Evolutionary conservation across 2,329 filamentous ascomycete species (phyloP), one percentile per base, ranked within the genome.

Genomic region (Mycogone perniciosa): DNA sequence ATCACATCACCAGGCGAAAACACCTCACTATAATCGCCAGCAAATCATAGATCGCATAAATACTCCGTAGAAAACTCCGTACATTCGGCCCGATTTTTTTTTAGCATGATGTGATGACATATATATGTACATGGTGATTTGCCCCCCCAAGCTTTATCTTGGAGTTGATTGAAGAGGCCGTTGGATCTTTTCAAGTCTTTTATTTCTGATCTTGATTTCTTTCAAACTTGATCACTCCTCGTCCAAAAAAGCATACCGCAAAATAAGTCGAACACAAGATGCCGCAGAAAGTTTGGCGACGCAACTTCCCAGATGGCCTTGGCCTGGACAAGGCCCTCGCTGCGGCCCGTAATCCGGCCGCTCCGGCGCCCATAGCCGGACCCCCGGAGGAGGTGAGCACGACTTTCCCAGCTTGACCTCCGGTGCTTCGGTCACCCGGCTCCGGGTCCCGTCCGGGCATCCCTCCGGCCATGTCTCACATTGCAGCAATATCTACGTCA

Each of bases 201-300:
- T 20, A 20, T 20, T 29, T 30, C 40, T 29, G 7, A 6, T 29
- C 7, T 43, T 42, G 8, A 6, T 11, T 4, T 43, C 2, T 20
- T 20, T 20, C 20, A 20, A 20, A 20, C 20, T 20, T 20, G 2
- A 20, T 3, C 20, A 20, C 20, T 20, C 20, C 20, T 20, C 20
- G 20, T 20, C 2, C 11, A 35, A 35, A 35, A 7, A 35, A 35
- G 11, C 33, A 35, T 35, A 35, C 7, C 2, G 7, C 33, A 11
- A 35, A 35, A 35, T 35, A 71, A 20, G 20, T 20, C 20, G 20
- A 20, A 20, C 77, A 33, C 74, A 52, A 69, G 60, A 56, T 77
- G 64, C n/a, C 59, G 37, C 61, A 59, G 30, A 58, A 57, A 20
- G 58, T 64, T 50, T 61, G 56, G 54, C 56, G 57, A 44, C 62